Conservation (phyloP, 129 eudicot genomes). For the Flaveria trinervia region DNA sequence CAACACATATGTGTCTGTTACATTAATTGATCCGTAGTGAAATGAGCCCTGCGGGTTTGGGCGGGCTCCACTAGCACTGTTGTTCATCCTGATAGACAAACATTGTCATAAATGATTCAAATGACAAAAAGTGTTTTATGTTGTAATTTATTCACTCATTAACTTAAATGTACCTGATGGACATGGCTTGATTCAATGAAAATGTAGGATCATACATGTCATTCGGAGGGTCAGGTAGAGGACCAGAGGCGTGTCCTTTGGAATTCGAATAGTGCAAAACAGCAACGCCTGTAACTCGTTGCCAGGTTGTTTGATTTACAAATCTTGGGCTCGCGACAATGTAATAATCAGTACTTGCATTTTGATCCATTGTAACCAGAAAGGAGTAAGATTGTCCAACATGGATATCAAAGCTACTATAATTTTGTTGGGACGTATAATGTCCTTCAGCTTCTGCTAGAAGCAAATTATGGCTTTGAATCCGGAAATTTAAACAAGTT, state of each 20-base stretch:
- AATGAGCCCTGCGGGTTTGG: slow-evolving; percentile 97
- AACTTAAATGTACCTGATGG: slow-evolving; percentile 60
- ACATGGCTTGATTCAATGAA: slow-evolving; percentile 78
- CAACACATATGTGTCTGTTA: slow-evolving; percentile 59
- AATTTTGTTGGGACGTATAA: slow-evolving; percentile 73
- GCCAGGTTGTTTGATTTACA: slow-evolving; percentile 75
- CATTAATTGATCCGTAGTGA: slow-evolving; percentile 77
- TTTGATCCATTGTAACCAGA: slow-evolving; percentile 91
- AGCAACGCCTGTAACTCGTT: slow-evolving; percentile 90
- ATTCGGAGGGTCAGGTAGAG: slow-evolving; percentile 87
- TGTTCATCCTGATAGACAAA: slow-evolving; percentile 61
- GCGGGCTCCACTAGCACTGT: slow-evolving; percentile 93
- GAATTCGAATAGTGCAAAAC: slow-evolving; percentile 83
- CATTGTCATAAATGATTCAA: background rate
- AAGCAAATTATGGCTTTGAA: slow-evolving; percentile 73
- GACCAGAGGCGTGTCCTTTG: slow-evolving; percentile 66
- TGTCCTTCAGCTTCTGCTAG: slow-evolving; percentile 86
- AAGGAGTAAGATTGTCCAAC: slow-evolving; percentile 94
- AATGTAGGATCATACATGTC: slow-evolving; percentile 57
- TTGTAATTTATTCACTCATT: background rate
- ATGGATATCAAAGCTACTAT: slow-evolving; percentile 77
- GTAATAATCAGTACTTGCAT: slow-evolving; percentile 86
- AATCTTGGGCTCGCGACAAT: slow-evolving; percentile 93
- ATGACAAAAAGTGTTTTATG: background rate
- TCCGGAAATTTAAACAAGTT: slow-evolving; percentile 82